A percentile compares a stretch with the other conserved stretches of the same genome.
phyloP scores from a whole-genome alignment of 106 monocot species.

The Amphibolis antarctica region DNA sequence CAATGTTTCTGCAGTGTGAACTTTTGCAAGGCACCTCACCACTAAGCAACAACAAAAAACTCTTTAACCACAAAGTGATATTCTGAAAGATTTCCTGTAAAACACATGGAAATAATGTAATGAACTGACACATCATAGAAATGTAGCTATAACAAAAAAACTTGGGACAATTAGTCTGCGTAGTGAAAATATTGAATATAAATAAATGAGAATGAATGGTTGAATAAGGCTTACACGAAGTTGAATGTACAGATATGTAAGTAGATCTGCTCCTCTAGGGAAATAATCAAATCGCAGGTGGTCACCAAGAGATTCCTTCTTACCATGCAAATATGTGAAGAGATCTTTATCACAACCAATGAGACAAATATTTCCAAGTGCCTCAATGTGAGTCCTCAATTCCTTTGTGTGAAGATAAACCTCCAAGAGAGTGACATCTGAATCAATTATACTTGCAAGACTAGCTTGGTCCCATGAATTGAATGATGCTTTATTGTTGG shows the following conservation, averaged over 20 bases:
- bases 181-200: slow-evolving; percentile 7
- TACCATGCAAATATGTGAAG: slow-evolving; percentile 1
- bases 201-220: slow-evolving; percentile 3
- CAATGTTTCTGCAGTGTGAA: no score
- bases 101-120: no score
- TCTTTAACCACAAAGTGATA: no score
- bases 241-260: slow-evolving; percentile 92
- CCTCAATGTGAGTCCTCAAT: slow-evolving; percentile 54
- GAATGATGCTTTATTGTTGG: neutral
- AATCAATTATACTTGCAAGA: slow-evolving; percentile 23
- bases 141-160: no score
- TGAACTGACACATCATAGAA: no score
- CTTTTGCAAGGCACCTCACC: no score
- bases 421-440: slow-evolving; percentile 69
- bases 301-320: slow-evolving; percentile 24
- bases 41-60: no score
- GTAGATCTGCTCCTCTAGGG: slow-evolving; percentile 77
- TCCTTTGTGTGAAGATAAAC: slow-evolving; percentile 76
- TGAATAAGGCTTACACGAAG: slow-evolving; percentile 61
- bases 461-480: slow-evolving; percentile 3
- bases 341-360: slow-evolving; percentile 22
- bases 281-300: slow-evolving; percentile 45
- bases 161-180: neutral
- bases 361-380: slow-evolving; percentile 67
- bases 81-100: no score